Conservation (phyloP, 2,329 filamentous ascomycete species). For the Calycina marina region DNA sequence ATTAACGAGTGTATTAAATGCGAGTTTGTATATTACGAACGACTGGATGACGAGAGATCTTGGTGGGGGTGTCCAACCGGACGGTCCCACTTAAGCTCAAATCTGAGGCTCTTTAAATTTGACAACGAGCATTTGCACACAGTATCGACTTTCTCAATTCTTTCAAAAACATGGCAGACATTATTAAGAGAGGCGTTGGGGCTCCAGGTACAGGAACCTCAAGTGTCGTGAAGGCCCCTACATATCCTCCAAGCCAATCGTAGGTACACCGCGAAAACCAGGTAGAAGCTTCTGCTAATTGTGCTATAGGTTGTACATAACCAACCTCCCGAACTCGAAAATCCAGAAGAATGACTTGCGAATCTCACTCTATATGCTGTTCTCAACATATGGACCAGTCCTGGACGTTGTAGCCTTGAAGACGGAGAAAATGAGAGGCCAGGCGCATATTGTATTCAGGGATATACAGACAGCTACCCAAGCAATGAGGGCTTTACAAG, state of each 20-base stretch:
- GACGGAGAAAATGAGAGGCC: slow-evolving; percentile 84
- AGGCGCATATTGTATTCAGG: slow-evolving; percentile 83
- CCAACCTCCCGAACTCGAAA: slow-evolving; percentile 74
- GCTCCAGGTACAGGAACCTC: slow-evolving; percentile 6
- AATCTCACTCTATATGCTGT: slow-evolving; percentile 79
- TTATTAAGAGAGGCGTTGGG: slow-evolving; percentile 2
- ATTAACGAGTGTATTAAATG: slow-evolving; percentile 1
- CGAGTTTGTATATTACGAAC: slow-evolving; percentile 3
- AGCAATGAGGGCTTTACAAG: slow-evolving; percentile 79
- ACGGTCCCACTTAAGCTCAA: no score
- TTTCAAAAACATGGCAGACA: slow-evolving; percentile 3
- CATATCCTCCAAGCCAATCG: slow-evolving; percentile 61
- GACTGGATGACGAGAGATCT: slow-evolving; percentile 1
- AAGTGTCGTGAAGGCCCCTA: slow-evolving; percentile 30
- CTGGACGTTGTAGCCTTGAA: slow-evolving; percentile 85
- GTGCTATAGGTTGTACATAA: slow-evolving; percentile 61
- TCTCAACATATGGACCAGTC: slow-evolving; percentile 84
- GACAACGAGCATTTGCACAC: no score
- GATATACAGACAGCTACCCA: slow-evolving; percentile 87
- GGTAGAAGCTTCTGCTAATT: no score
- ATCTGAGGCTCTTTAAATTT: no score
- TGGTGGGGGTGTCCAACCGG: slow-evolving; percentile 5
- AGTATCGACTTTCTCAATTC: no score
- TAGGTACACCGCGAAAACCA: no score
- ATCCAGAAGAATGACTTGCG: slow-evolving; percentile 80